Base-by-base conservation (phyloP, 1,284 basidiomycete species). In the Sanghuangporus weigelae region DNA sequence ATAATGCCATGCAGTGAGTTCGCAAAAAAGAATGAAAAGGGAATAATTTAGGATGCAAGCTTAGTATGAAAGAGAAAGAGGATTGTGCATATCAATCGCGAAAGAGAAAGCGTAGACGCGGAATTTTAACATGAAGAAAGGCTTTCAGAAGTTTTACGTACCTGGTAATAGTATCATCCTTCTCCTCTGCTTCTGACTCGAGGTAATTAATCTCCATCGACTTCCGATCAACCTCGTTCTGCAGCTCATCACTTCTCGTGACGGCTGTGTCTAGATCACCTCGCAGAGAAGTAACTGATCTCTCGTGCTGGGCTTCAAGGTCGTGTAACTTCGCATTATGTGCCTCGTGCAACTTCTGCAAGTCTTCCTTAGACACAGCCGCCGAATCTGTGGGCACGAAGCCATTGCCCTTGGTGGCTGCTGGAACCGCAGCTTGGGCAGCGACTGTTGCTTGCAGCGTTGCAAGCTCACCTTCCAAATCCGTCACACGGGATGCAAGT, bases 281-380 rank as follows among this genome's bases (percentile, higher is more conserved):
- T 68, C 78, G 81, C 55, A 91, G 63, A 21, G 72, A 78, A 69
- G 82, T 83, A 59, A 87, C 75, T 40, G 78, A 77, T 69, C 85
- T 86, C 57, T 87, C 85, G 69, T 93, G 85, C 53, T 84, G 83
- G 38, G 87, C 85, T 71, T 90, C 80, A 64, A 94, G 71, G 73
- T 94, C 91, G 67, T 89, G 79, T 69, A 95, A 76, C 77, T 89
- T 93, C 67, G 88, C 78, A 70, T 90, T 93, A 73, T 92, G 91
- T 6, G 90, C 91, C 72, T 91, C 88, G 68, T 92, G 89, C 72
- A 89, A 74, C 69, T 80, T 83, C 72, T 86, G 84, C 53, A 93
- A 75, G 63, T 92, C 89, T 66, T 92, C 89, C 69, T 84, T 85
- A 42, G 88, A 83, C 10, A 90, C 83, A 10, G 78, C 80, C 46